Percentiles rank a stretch among this genome's conserved stretches.
Evolutionary conservation across 108 stramenopile species (phyloP).

Genomic region (Nitzschia putrida): DNA sequence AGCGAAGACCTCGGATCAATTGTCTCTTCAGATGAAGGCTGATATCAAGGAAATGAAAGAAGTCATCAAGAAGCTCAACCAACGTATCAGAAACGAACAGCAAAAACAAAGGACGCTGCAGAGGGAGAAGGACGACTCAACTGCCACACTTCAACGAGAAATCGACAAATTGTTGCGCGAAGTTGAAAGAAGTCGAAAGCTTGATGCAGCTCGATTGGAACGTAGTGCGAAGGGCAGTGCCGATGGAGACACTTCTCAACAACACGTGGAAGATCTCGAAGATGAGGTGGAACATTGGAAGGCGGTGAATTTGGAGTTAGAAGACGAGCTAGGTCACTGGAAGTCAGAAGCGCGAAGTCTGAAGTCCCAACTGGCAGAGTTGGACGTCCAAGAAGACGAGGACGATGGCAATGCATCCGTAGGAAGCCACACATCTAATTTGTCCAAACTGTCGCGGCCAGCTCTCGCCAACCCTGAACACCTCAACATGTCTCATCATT

Average conservation of each 20-base stretch:
- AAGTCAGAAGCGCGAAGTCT: slow-evolving; percentile 1
- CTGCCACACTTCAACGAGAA: slow-evolving; percentile 13
- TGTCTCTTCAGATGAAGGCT: slow-evolving; percentile 18
- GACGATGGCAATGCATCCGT: slow-evolving; percentile 23
- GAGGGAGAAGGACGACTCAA: slow-evolving; percentile 27
- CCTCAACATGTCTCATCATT: slow-evolving; percentile 1
- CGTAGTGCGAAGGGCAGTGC: background rate
- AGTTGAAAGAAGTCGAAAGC: slow-evolving; percentile 20
- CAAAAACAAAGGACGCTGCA: background rate
- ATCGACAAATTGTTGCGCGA: slow-evolving; percentile 16
- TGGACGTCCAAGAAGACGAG: slow-evolving; percentile 8
- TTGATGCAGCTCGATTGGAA: background rate
- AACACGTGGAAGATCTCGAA: slow-evolving; percentile 32
- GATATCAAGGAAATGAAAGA: slow-evolving; percentile 29
- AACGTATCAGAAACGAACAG: slow-evolving; percentile 16
- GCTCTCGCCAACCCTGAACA: background rate
- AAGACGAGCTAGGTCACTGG: slow-evolving; percentile 21
- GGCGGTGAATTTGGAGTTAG: slow-evolving; percentile 21
- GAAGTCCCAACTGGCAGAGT: slow-evolving; percentile 10
- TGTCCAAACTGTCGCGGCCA: slow-evolving; percentile 3
- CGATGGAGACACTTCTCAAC: slow-evolving; percentile 1
- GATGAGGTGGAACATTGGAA: slow-evolving; percentile 42
- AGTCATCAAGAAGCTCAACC: slow-evolving; percentile 10
- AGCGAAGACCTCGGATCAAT: slow-evolving; percentile 9
- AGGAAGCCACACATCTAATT: slow-evolving; percentile 7